Evolutionary conservation across 1,284 basidiomycete species (phyloP).

Genomic region (Sanguinoderma infundibulare): DNA sequence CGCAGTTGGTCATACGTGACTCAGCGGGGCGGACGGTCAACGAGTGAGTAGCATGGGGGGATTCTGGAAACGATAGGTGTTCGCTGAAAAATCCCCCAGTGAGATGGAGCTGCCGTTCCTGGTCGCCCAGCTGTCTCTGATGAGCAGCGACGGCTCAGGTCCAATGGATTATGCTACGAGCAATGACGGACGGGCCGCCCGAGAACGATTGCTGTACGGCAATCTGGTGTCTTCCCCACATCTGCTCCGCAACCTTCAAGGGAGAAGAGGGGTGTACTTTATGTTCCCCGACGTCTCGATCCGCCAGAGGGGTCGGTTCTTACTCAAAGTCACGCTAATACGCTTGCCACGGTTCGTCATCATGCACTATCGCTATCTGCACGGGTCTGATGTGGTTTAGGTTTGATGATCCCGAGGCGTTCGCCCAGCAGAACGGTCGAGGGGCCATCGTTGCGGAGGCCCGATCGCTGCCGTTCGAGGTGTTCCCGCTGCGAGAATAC

Average conservation of each 20-base stretch:
- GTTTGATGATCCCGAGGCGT: conserved; percentile 42
- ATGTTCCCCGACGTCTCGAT: conserved; percentile 91
- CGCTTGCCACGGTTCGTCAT: conserved; percentile 75
- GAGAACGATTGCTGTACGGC: conserved; percentile 77
- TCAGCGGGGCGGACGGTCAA: conserved; percentile 64
- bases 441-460: conserved; percentile 68
- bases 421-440: conserved; percentile 50
- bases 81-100: conserved; percentile 42
- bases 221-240: conserved; percentile 83
- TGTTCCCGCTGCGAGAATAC: conserved; percentile 74
- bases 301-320: conserved; percentile 75
- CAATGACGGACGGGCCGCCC: conserved; percentile 48
- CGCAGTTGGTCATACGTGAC: conserved; percentile 77
- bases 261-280: conserved; percentile 81
- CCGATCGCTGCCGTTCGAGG: conserved; percentile 77
- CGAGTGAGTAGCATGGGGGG: conserved; percentile 60
- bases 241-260: conserved; percentile 77
- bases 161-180: conserved; percentile 60
- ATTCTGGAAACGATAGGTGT: conserved; percentile 1
- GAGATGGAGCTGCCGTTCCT: conserved; percentile 84
- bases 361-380: not conserved
- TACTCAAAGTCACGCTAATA: conserved; percentile 76
- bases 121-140: conserved; percentile 77
- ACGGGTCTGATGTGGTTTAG: conserved; percentile 5
- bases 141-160: conserved; percentile 61